Evolutionary conservation across 805 yeast genomes (phyloP).

Genomic region (Starmerella sirachaensis): DNA sequence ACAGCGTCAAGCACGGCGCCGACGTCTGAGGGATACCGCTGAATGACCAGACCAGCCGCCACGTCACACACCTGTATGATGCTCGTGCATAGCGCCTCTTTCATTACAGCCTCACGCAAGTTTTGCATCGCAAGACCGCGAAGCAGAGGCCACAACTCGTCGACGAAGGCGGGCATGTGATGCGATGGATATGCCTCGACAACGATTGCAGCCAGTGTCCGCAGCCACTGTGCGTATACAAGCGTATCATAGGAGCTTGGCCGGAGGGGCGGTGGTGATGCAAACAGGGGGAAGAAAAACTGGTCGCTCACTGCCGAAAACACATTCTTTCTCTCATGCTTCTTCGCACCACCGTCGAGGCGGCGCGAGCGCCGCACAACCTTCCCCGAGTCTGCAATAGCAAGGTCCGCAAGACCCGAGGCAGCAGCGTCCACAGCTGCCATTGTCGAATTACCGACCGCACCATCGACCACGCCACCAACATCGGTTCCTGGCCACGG

Average conservation of each 20-base stretch:
- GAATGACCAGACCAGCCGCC: conserved; percentile 23
- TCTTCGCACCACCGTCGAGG: not conserved
- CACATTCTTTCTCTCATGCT: conserved; percentile 19
- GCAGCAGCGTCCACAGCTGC: too few species aligned
- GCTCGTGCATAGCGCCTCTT: conserved; percentile 27
- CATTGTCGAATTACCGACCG: too few species aligned
- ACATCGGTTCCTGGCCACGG: too few species aligned
- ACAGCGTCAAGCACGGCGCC: conserved; percentile 20
- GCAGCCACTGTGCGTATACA: conserved; percentile 45
- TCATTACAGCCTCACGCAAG: conserved; percentile 17
- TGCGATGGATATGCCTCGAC: conserved; percentile 47
- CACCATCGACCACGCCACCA: not conserved
- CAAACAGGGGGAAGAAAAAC: conserved; percentile 45
- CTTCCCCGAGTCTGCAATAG: conserved; percentile 4
- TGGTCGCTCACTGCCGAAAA: conserved; percentile 37
- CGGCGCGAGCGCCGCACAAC: conserved; percentile 6
- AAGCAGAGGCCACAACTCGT: conserved; percentile 35
- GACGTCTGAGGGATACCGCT: conserved; percentile 24
- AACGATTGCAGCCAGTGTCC: conserved; percentile 45
- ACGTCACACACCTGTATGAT: conserved; percentile 27
- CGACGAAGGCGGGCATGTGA: conserved; percentile 44
- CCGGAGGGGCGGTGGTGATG: conserved; percentile 18
- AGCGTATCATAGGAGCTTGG: conserved; percentile 25
- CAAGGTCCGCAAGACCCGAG: too few species aligned
- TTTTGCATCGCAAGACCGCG: conserved; percentile 7